Evolutionary conservation across 1,139 yeast species (phyloP).

Genomic region (Yamadazyma blattariae): DNA sequence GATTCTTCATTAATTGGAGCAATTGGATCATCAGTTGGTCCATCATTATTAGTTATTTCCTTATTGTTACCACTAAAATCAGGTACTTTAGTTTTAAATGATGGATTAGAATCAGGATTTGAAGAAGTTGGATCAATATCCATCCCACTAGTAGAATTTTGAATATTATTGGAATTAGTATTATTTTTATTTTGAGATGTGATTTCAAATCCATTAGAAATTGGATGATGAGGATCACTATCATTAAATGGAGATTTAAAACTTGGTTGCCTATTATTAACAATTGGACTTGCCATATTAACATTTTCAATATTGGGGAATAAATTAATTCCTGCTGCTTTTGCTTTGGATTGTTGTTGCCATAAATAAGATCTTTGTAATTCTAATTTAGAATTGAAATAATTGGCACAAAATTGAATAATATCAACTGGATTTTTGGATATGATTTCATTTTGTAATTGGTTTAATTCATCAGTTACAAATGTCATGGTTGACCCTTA

Average conservation of each 20-base stretch:
- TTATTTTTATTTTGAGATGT: constrained; percentile 19
- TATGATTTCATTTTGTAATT: constrained; percentile 59
- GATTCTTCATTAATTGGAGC: constrained; percentile 10
- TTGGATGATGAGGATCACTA: constrained; percentile 58
- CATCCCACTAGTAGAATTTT: constrained; percentile 1
- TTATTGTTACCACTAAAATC: constrained; percentile 1
- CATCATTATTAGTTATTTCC: constrained; percentile 3
- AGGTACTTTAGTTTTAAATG: neutral
- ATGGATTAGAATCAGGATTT: neutral
- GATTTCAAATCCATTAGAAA: constrained; percentile 45
- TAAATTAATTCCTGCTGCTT: constrained; percentile 50
- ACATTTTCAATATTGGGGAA: constrained; percentile 41
- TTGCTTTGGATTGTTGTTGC: constrained; percentile 51
- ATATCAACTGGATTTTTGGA: constrained; percentile 66
- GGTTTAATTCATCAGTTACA: constrained; percentile 51
- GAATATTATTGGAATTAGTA: constrained; percentile 15
- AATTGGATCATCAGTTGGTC: constrained; percentile 10
- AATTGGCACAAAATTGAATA: constrained; percentile 72
- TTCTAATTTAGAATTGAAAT: constrained; percentile 60
- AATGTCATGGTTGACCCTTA: constrained; percentile 10
- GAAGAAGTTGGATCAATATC: constrained; percentile 11
- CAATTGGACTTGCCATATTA: constrained; percentile 21
- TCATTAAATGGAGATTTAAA: constrained; percentile 66
- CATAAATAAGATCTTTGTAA: constrained; percentile 57
- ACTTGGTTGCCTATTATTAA: constrained; percentile 41